phyloP scores from a whole-genome alignment of 768 basidiomycete genomes.

The Russula emetica region DNA sequence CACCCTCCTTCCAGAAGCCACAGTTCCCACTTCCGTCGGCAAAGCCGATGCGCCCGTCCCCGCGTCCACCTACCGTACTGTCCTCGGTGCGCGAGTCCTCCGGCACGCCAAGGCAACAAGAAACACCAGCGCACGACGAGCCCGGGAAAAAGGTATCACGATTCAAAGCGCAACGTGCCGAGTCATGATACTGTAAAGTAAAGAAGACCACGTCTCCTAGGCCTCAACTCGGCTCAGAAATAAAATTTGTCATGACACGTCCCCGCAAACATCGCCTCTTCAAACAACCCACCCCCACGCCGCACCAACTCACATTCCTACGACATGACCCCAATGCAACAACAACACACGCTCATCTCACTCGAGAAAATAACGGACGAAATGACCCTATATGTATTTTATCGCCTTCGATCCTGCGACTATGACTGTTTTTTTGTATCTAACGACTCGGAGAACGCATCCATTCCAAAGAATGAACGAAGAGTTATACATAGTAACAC shows the following conservation, averaged over 20 bases:
- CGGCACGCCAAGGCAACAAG: background rate
- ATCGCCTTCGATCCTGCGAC: background rate
- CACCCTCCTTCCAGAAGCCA: slow-evolving; percentile 29
- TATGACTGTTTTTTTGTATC: background rate
- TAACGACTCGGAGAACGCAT: background rate
- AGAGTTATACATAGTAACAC: background rate
- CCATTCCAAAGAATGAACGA: background rate
- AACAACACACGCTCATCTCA: background rate
- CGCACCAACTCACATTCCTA: background rate
- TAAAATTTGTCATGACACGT: background rate
- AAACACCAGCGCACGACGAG: background rate
- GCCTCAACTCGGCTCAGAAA: background rate
- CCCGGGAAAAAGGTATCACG: slow-evolving; percentile 30
- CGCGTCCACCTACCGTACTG: slow-evolving; percentile 28
- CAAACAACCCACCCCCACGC: background rate
- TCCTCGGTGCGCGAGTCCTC: slow-evolving; percentile 25
- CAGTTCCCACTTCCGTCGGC: slow-evolving; percentile 9
- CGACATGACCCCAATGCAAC: background rate
- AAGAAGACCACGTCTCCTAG: background rate
- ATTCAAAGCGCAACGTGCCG: slow-evolving; percentile 30
- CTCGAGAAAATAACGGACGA: background rate
- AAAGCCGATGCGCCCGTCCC: slow-evolving; percentile 8
- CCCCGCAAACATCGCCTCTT: background rate
- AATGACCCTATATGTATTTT: background rate
- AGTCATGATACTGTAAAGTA: slow-evolving; percentile 5